These are phyloP conservation scores for Batkoa obscura DNA, from an alignment of 371 early-diverging fungal species.

Conservation along the genomic window DNA sequence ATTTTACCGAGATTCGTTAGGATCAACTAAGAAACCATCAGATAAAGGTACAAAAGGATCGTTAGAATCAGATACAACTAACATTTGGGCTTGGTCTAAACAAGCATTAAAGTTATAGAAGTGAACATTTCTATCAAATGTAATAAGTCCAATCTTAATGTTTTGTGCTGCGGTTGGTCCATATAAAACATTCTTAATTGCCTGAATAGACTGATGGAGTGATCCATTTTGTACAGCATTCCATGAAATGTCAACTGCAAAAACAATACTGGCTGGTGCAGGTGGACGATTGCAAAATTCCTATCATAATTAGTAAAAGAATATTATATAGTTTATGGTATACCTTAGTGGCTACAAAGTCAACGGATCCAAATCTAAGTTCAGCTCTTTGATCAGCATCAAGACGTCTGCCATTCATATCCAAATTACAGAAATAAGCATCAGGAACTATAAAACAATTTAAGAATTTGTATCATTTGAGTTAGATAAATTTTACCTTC, in stretches of 20 bases:
- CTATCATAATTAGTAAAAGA: slow-evolving; percentile 15
- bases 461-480: not conserved
- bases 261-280: slow-evolving; percentile 45
- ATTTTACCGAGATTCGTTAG: slow-evolving; percentile 16
- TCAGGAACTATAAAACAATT: slow-evolving; percentile 33
- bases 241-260: slow-evolving; percentile 88
- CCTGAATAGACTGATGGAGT: slow-evolving; percentile 34
- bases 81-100: slow-evolving; percentile 77
- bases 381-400: slow-evolving; percentile 81
- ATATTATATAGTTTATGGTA: slow-evolving; percentile 9
- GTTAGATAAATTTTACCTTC: slow-evolving; percentile 31
- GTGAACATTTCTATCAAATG: slow-evolving; percentile 77
- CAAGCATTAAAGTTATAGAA: slow-evolving; percentile 77
- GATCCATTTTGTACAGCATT: slow-evolving; percentile 66
- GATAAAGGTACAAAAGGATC: slow-evolving; percentile 86
- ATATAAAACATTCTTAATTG: slow-evolving; percentile 48
- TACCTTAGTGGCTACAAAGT: slow-evolving; percentile 71
- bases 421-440: slow-evolving; percentile 80
- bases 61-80: slow-evolving; percentile 81
- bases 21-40: slow-evolving; percentile 73
- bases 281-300: slow-evolving; percentile 49
- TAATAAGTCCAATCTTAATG: slow-evolving; percentile 64
- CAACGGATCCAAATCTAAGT: slow-evolving; percentile 66
- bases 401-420: slow-evolving; percentile 72
- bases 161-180: slow-evolving; percentile 21